phyloP scores from a whole-genome alignment of 2,329 filamentous ascomycete genomes.

The Dryadomyces quercus-mongolicae region DNA sequence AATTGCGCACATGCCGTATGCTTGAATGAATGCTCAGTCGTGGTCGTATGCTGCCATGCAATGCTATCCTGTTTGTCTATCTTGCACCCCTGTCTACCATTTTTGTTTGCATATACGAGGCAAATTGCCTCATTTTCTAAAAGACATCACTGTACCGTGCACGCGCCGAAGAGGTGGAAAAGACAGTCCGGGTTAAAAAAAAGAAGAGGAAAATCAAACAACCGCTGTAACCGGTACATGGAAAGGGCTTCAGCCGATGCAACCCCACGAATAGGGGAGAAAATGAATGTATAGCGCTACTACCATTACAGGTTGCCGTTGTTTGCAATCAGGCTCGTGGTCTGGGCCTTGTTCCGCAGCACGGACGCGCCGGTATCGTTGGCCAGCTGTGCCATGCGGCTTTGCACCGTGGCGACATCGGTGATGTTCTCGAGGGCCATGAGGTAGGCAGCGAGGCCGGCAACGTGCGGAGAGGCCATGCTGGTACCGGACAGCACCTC shows the following conservation, averaged over 20 bases:
- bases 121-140: no score
- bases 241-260: no score
- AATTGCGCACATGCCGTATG: slow-evolving; percentile 20
- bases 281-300: no score
- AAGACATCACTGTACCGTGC: no score
- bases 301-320: slow-evolving; percentile 29
- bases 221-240: no score
- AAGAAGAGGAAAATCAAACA: no score
- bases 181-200: no score
- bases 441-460: slow-evolving; percentile 14
- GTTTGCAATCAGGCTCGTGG: slow-evolving; percentile 43
- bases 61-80: neutral
- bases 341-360: slow-evolving; percentile 26
- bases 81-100: neutral
- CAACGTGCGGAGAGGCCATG: slow-evolving; percentile 13
- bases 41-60: neutral
- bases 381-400: slow-evolving; percentile 55
- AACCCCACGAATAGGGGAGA: no score
- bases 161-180: no score
- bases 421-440: slow-evolving; percentile 22
- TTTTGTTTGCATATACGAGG: no score
- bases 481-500: slow-evolving; percentile 15
- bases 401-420: slow-evolving; percentile 35
- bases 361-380: slow-evolving; percentile 31
- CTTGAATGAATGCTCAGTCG: neutral